Evolutionary conservation across 345 rosid species (phyloP).

Genomic region (Brassica carinata): DNA sequence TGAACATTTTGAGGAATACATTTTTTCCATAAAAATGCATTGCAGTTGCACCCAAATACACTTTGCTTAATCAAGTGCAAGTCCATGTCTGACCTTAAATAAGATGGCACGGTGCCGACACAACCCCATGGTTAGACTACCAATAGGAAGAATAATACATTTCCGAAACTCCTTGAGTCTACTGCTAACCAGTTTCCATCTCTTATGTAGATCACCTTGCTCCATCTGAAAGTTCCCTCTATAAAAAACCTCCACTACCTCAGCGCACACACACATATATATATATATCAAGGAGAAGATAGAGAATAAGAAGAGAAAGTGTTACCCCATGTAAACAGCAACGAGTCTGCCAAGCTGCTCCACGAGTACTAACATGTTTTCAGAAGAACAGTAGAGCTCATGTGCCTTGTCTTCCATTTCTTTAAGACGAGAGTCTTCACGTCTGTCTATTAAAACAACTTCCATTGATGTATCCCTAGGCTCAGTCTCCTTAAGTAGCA

Average conservation of each 20-base stretch:
- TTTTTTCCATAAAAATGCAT: not conserved
- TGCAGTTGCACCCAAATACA: not conserved
- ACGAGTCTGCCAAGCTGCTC: constrained; percentile 89
- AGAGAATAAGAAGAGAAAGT: not conserved
- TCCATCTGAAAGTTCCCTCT: constrained; percentile 83
- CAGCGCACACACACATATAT: constrained; percentile 10
- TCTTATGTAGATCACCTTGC: constrained; percentile 78
- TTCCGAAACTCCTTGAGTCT: constrained; percentile 67
- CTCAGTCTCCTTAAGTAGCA: constrained; percentile 69
- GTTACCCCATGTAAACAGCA: constrained; percentile 87
- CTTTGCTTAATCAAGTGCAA: not conserved
- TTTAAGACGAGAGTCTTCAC: constrained; percentile 72
- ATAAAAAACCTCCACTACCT: constrained; percentile 35
- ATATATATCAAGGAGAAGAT: not conserved
- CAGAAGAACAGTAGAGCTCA: constrained; percentile 71
- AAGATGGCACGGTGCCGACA: constrained; percentile 96
- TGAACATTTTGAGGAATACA: too few species aligned
- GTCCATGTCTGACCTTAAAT: constrained; percentile 65
- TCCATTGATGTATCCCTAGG: constrained; percentile 78
- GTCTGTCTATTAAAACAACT: constrained; percentile 76
- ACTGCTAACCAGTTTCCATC: constrained; percentile 75
- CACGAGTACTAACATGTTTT: constrained; percentile 64
- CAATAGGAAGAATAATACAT: constrained; percentile 85
- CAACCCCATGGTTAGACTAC: constrained; percentile 80
- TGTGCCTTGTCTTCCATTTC: constrained; percentile 90